Evolutionary conservation across 2,329 filamentous ascomycete genomes (phyloP).

Genomic region (Colletotrichum brevisporum): DNA sequence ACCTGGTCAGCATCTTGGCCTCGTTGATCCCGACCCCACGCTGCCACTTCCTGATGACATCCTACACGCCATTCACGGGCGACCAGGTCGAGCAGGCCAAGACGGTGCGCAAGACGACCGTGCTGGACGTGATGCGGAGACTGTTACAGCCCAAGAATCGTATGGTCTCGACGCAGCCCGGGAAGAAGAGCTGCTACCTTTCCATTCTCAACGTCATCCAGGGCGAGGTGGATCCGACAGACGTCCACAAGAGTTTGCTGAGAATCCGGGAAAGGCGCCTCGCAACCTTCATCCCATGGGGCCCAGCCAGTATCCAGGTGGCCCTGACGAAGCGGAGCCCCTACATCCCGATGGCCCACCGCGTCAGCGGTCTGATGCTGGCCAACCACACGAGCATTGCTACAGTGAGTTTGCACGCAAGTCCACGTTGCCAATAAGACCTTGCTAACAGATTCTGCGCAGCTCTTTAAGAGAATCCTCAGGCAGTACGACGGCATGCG

Average conservation of each 20-base stretch:
- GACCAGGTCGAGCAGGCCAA: slow-evolving; percentile 97
- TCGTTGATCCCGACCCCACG: slow-evolving; percentile 96
- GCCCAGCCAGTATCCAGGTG: slow-evolving; percentile 96
- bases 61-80: slow-evolving; percentile 97
- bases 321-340: slow-evolving; percentile 96
- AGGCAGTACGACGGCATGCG: slow-evolving; percentile 93
- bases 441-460: slow-evolving; percentile 21
- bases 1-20: slow-evolving; percentile 95
- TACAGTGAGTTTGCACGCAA: slow-evolving; percentile 68
- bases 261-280: slow-evolving; percentile 94
- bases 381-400: slow-evolving; percentile 98
- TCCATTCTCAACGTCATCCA: slow-evolving; percentile 99
- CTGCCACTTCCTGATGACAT: slow-evolving; percentile 98
- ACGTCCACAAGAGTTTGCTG: slow-evolving; percentile 97
- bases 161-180: slow-evolving; percentile 96
- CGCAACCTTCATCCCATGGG: slow-evolving; percentile 98
- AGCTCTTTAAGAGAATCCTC: slow-evolving; percentile 94
- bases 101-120: slow-evolving; percentile 97
- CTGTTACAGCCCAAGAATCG: slow-evolving; percentile 98
- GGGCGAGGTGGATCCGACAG: slow-evolving; percentile 96
- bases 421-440: not conserved
- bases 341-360: slow-evolving; percentile 93
- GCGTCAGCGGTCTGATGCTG: slow-evolving; percentile 96
- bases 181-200: slow-evolving; percentile 99
- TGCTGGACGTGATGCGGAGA: slow-evolving; percentile 96